Percentiles rank a stretch among this genome's conserved stretches.
Evolutionary conservation across 192 early-diverging fungal genomes (phyloP).

Genomic region (Gigaspora rosea): DNA sequence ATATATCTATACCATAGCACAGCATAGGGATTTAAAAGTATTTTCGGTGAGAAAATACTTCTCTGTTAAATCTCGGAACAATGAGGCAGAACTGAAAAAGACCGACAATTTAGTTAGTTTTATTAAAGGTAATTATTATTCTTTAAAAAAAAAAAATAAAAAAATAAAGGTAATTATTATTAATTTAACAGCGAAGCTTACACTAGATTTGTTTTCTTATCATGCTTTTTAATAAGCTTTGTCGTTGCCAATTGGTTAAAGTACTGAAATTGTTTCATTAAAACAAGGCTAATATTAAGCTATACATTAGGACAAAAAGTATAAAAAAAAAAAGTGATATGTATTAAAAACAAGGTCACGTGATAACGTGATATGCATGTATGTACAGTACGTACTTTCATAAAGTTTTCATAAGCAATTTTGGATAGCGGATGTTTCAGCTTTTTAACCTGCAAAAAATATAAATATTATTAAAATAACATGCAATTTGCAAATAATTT

Average conservation of each 20-base stretch:
- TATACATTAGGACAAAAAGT: slow-evolving; percentile 47
- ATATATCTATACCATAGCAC: too few species aligned
- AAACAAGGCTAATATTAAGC: slow-evolving; percentile 70
- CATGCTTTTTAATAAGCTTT: slow-evolving; percentile 91
- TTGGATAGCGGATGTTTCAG: background rate
- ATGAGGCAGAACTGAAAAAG: background rate
- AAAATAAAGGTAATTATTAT: background rate
- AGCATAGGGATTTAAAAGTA: background rate
- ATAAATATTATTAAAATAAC: background rate
- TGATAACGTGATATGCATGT: slow-evolving; percentile 31
- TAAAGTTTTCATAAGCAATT: background rate
- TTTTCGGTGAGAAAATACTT: too few species aligned
- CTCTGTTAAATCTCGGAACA: too few species aligned
- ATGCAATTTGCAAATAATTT: slow-evolving; percentile 29
- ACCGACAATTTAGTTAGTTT: background rate
- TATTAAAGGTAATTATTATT: too few species aligned
- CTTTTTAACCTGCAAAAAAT: slow-evolving; percentile 5
- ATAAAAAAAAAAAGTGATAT: slow-evolving; percentile 31
- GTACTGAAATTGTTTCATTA: slow-evolving; percentile 70
- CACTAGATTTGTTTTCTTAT: slow-evolving; percentile 75
- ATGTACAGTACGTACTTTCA: background rate
- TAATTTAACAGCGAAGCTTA: slow-evolving; percentile 30
- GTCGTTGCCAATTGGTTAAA: slow-evolving; percentile 76
- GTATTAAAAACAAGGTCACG: slow-evolving; percentile 1
- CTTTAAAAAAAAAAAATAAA: too few species aligned